A percentile compares a stretch with the other conserved stretches of the same genome.
These are phyloP conservation scores for Syncephalis fuscata DNA, from an alignment of 371 early-diverging fungal genomes.

Conservation along the genomic window DNA sequence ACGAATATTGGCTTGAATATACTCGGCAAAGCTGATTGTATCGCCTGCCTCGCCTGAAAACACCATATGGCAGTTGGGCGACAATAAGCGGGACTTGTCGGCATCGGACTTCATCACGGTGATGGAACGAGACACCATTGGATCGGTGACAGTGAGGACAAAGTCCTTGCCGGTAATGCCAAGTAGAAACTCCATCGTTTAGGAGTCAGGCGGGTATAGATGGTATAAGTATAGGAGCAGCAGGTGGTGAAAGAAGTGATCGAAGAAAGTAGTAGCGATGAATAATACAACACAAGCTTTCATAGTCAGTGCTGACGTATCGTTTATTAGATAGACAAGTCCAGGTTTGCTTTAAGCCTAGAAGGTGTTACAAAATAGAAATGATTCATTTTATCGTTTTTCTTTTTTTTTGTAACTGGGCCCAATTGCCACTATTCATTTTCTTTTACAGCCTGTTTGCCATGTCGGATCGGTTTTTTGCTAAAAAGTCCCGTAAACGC, in stretches of 20 bases:
- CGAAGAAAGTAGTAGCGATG: no score
- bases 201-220: neutral
- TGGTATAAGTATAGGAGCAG: neutral
- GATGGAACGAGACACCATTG: constrained; percentile 64
- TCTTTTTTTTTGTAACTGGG: neutral
- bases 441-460: neutral
- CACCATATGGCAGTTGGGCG: constrained; percentile 62
- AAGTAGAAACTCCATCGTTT: constrained; percentile 65
- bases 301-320: neutral
- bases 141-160: constrained; percentile 75
- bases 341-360: neutral
- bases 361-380: neutral
- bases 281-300: no score
- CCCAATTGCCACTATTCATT: no score
- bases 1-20: constrained; percentile 80
- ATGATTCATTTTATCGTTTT: no score
- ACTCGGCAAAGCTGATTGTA: constrained; percentile 88
- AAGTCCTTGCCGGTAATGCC: constrained; percentile 93
- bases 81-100: constrained; percentile 75
- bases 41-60: constrained; percentile 92
- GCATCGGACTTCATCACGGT: constrained; percentile 82
- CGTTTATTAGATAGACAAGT: neutral
- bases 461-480: neutral
- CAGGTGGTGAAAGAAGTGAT: neutral
- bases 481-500: neutral